Evolutionary conservation across 2,329 filamentous ascomycete genomes (phyloP).

Genomic region (Seiridium cupressi): DNA sequence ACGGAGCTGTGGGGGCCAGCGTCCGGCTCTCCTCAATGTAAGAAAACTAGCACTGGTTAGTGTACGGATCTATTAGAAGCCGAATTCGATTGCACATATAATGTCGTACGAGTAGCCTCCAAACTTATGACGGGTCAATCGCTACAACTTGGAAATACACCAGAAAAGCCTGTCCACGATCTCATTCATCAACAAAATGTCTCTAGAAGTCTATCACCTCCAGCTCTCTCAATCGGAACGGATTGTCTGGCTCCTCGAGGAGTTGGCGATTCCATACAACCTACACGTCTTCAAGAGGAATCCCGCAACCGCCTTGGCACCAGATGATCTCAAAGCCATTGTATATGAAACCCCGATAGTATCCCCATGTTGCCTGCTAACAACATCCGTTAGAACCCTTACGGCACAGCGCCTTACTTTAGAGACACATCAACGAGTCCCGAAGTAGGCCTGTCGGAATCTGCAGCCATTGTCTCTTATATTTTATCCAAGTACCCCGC

Average conservation of each 20-base stretch:
- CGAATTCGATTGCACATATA: no score
- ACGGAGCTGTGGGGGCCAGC: no score
- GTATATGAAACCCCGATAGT: not conserved
- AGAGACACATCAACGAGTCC: constrained; percentile 5
- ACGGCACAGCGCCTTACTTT: constrained; percentile 9
- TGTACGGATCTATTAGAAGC: no score
- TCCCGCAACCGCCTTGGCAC: constrained; percentile 7
- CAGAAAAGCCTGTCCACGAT: not conserved
- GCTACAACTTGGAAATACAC: no score
- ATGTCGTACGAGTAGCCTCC: no score
- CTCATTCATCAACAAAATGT: constrained; percentile 9
- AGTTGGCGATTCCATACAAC: constrained; percentile 13
- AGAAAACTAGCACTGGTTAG: no score
- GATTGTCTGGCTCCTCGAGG: constrained; percentile 16
- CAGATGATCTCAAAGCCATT: constrained; percentile 8
- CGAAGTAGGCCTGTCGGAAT: constrained; percentile 5
- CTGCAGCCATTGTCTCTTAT: constrained; percentile 5
- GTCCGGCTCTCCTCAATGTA: no score
- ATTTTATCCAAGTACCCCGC: constrained; percentile 3
- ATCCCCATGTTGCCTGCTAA: not conserved
- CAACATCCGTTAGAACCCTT: not conserved
- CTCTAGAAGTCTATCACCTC: constrained; percentile 15
- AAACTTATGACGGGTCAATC: no score
- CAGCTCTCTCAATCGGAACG: constrained; percentile 17
- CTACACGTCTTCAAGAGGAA: constrained; percentile 7